These are phyloP conservation scores for Asterophora lycoperdoides DNA, from an alignment of 768 basidiomycete species.

Conservation along the genomic window DNA sequence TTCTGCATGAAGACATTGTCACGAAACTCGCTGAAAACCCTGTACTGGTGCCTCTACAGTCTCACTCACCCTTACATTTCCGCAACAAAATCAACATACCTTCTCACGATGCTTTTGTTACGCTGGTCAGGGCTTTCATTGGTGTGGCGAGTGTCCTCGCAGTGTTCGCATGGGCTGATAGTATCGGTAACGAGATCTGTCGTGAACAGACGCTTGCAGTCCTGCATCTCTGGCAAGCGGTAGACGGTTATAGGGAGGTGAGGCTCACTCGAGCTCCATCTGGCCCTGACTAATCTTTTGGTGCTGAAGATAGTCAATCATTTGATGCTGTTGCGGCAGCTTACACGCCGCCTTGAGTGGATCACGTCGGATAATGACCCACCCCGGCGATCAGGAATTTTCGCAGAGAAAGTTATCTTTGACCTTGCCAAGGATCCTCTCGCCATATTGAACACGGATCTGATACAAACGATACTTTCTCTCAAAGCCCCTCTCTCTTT, in stretches of 20 bases:
- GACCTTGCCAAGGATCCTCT: slow-evolving; percentile 58
- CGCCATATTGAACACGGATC: slow-evolving; percentile 53
- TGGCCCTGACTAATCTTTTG: slow-evolving; percentile 11
- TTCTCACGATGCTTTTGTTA: slow-evolving; percentile 56
- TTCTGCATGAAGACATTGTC: slow-evolving; percentile 50
- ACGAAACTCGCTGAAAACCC: slow-evolving; percentile 41
- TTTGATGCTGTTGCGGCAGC: slow-evolving; percentile 64
- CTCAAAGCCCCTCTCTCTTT: slow-evolving; percentile 56
- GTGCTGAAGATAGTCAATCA: slow-evolving; percentile 64
- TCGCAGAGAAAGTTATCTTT: slow-evolving; percentile 65
- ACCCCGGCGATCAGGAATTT: slow-evolving; percentile 58
- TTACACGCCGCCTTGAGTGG: slow-evolving; percentile 68
- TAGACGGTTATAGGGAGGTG: slow-evolving; percentile 74
- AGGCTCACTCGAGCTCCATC: slow-evolving; percentile 8
- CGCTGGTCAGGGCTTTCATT: slow-evolving; percentile 61
- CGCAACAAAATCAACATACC: slow-evolving; percentile 22
- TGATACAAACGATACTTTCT: slow-evolving; percentile 55
- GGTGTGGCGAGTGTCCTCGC: slow-evolving; percentile 65
- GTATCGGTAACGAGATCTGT: slow-evolving; percentile 59
- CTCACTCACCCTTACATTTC: slow-evolving; percentile 38
- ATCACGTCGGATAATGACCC: slow-evolving; percentile 60
- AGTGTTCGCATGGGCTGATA: slow-evolving; percentile 79
- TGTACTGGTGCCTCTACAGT: slow-evolving; percentile 26
- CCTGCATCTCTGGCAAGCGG: slow-evolving; percentile 59
- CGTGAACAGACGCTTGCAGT: slow-evolving; percentile 62